A percentile compares a stretch with the other conserved stretches of the same genome.
Evolutionary conservation across 2,329 filamentous ascomycete species (phyloP).

Genomic region (Arthroderma sp.): DNA sequence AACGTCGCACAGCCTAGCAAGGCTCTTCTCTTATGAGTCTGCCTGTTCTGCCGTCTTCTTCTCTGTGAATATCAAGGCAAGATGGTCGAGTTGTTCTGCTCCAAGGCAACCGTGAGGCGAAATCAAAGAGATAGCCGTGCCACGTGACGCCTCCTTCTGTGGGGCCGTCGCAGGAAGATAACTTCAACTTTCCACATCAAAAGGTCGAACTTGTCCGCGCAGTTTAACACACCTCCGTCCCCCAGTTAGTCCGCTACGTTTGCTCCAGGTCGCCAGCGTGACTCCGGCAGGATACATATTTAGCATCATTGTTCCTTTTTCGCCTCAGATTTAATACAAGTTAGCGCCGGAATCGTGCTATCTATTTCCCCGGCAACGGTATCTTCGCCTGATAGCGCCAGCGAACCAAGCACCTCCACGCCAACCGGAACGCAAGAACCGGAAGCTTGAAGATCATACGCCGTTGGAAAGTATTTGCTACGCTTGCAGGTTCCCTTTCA

Average conservation of each 20-base stretch:
- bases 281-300: not conserved
- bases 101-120: not conserved
- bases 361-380: slow-evolving; percentile 1
- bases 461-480: not conserved
- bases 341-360: slow-evolving; percentile 4
- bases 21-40: too few species aligned
- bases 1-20: too few species aligned
- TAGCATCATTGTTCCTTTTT: not conserved
- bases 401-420: not conserved
- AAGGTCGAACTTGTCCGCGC: not conserved
- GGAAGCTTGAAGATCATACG: not conserved
- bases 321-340: not conserved
- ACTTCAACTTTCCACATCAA: not conserved
- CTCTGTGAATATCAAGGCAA: too few species aligned
- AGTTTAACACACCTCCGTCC: not conserved
- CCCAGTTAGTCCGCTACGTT: not conserved
- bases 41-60: not conserved
- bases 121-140: not conserved
- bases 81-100: too few species aligned
- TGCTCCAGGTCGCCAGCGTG: not conserved
- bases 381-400: not conserved
- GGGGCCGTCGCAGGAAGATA: not conserved
- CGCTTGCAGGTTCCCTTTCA: not conserved
- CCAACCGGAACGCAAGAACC: not conserved
- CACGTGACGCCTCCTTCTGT: slow-evolving; percentile 1